Evolutionary conservation across 2,329 filamentous ascomycete genomes (phyloP).

Genomic region (Ascochyta pisi): DNA sequence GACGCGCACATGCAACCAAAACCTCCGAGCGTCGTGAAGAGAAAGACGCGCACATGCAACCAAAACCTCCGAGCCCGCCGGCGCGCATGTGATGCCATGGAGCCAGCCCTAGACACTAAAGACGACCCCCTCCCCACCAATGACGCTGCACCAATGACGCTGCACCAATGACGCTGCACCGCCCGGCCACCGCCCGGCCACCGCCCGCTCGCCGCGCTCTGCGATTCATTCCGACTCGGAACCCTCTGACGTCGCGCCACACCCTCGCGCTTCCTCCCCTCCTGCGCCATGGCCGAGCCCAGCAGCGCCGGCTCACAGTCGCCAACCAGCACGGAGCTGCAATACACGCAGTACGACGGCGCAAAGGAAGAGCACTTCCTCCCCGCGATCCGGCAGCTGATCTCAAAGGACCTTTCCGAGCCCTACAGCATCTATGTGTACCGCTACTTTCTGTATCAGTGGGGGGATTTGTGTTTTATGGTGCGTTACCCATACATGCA

Average conservation of each 20-base stretch:
- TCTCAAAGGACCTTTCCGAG: conserved; percentile 95
- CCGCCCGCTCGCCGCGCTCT: not conserved
- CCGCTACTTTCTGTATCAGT: conserved; percentile 96
- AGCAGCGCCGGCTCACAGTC: not conserved
- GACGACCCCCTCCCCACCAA: too few relatives aligned
- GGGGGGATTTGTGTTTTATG: conserved; percentile 97
- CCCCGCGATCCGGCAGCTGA: conserved; percentile 86
- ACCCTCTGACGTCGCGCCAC: not conserved
- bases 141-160: too few relatives aligned
- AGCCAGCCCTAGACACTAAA: not conserved
- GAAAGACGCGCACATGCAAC: not conserved
- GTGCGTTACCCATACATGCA: conserved; percentile 53
- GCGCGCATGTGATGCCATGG: conserved; percentile 6
- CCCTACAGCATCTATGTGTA: conserved; percentile 99
- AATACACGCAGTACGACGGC: conserved; percentile 66
- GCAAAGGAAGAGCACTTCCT: conserved; percentile 72
- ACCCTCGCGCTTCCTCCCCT: not conserved
- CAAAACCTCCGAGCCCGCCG: conserved; percentile 7
- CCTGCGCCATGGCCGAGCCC: conserved; percentile 7
- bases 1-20: not conserved
- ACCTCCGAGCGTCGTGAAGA: not conserved
- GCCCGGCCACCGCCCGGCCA: not conserved
- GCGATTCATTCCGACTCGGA: conserved; percentile 10
- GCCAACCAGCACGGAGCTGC: conserved; percentile 40
- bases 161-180: not conserved